phyloP scores from a whole-genome alignment of 1,284 basidiomycete species.

The Malassezia psittaci region DNA sequence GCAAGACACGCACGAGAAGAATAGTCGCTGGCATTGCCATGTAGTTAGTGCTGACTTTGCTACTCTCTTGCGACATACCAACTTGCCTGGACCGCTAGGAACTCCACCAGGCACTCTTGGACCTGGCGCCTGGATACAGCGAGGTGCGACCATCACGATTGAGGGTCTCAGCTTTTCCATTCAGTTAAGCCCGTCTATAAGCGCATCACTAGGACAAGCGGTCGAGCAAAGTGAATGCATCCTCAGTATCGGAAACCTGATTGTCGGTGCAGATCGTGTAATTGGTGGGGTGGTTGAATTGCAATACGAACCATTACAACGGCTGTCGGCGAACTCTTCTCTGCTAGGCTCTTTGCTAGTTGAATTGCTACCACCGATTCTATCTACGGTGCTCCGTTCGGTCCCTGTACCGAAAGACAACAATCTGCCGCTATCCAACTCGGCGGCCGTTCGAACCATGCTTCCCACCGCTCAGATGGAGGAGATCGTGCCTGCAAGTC shows the following conservation, averaged over 20 bases:
- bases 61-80: constrained; percentile 13
- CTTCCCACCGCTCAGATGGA: constrained; percentile 2
- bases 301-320: constrained; percentile 13
- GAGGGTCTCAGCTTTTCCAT: constrained; percentile 31
- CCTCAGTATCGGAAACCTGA: constrained; percentile 13
- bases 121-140: constrained; percentile 34
- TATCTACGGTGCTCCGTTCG: constrained; percentile 5
- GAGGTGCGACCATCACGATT: constrained; percentile 28
- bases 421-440: neutral
- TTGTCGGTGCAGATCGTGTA: constrained; percentile 14
- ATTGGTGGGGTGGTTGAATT: constrained; percentile 16
- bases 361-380: constrained; percentile 8
- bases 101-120: constrained; percentile 29
- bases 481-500: constrained; percentile 14
- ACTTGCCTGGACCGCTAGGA: constrained; percentile 30
- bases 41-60: constrained; percentile 11
- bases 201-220: neutral
- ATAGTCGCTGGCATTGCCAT: constrained; percentile 11
- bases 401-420: neutral
- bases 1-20: no score
- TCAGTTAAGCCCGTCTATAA: constrained; percentile 6
- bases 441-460: constrained; percentile 9
- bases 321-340: constrained; percentile 9
- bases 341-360: constrained; percentile 15
- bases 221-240: constrained; percentile 14